Conservation (phyloP, 371 early-diverging fungal genomes). For the Mucor velutinosus region DNA sequence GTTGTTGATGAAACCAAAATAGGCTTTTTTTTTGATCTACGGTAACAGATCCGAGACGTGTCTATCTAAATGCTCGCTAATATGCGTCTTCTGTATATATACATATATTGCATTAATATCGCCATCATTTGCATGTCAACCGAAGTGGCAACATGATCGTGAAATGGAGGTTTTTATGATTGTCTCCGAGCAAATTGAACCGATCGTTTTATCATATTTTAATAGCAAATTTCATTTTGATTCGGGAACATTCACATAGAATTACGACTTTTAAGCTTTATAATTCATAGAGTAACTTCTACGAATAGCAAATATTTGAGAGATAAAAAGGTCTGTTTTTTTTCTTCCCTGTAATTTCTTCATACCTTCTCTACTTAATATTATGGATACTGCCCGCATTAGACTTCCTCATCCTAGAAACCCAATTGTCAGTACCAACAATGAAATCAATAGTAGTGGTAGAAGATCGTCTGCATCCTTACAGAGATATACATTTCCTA, state of each 20-base stretch:
- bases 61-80: neutral
- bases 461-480: conserved; percentile 9
- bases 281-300: neutral
- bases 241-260: neutral
- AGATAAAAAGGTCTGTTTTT: neutral
- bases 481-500: conserved; percentile 18
- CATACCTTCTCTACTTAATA: neutral
- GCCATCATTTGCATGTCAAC: neutral
- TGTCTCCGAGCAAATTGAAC: neutral
- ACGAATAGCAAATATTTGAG: neutral
- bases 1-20: no score
- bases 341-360: neutral
- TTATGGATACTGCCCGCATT: conserved; percentile 20
- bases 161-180: neutral
- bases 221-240: neutral
- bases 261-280: neutral
- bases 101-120: neutral
- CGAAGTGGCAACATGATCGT: neutral
- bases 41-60: neutral
- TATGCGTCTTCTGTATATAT: neutral
- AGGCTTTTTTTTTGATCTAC: neutral
- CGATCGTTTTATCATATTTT: neutral
- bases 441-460: neutral
- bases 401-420: conserved; percentile 24
- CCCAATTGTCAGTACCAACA: neutral